phyloP scores from a whole-genome alignment of 1,284 basidiomycete species.

The Lentinus polychrous region DNA sequence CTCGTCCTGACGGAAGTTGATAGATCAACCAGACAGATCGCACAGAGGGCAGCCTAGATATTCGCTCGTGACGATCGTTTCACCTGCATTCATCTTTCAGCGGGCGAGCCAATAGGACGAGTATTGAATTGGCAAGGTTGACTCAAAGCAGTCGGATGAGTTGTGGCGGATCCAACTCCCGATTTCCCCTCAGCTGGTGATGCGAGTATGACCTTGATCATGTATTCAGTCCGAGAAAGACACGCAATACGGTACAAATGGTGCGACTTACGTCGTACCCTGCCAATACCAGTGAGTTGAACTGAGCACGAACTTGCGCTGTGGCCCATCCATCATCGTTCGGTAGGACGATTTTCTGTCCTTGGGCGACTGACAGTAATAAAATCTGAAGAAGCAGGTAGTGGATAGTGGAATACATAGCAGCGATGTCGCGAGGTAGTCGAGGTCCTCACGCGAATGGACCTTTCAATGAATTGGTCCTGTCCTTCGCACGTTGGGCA shows the following conservation, averaged over 20 bases:
- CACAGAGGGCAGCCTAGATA: too few species aligned
- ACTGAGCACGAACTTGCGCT: conserved; percentile 5
- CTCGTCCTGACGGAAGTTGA: neutral
- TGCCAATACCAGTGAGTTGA: neutral
- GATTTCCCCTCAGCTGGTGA: conserved; percentile 37
- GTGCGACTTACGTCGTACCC: conserved; percentile 5
- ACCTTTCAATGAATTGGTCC: too few species aligned
- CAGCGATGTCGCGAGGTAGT: too few species aligned
- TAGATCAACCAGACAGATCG: too few species aligned
- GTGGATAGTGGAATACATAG: neutral
- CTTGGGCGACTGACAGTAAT: neutral
- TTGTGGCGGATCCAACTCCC: conserved; percentile 31
- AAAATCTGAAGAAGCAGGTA: neutral
- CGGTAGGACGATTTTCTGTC: conserved; percentile 1
- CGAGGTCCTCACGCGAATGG: too few species aligned
- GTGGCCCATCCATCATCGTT: conserved; percentile 7
- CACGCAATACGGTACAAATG: neutral
- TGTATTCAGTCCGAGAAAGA: neutral
- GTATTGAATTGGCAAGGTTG: conserved; percentile 14
- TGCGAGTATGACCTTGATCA: conserved; percentile 32
- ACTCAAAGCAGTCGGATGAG: conserved; percentile 16
- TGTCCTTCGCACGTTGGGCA: too few species aligned
- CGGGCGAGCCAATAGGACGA: conserved; percentile 10
- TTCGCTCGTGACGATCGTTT: too few species aligned
- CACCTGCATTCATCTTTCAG: conserved; percentile 11